phyloP scores from a whole-genome alignment of 2,329 filamentous ascomycete species.

The Cercospora citrullina region DNA sequence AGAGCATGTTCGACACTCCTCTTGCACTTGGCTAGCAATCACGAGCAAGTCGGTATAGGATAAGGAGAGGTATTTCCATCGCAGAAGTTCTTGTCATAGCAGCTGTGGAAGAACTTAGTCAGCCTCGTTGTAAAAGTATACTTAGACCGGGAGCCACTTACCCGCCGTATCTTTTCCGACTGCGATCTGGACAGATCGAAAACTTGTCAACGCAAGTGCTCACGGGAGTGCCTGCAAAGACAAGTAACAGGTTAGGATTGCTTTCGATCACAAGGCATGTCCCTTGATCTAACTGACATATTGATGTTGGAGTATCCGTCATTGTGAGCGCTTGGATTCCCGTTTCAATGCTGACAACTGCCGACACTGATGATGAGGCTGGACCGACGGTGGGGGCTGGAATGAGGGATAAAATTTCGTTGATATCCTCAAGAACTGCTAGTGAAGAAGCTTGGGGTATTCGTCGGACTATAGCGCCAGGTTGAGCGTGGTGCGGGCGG shows the following conservation, averaged over 20 bases:
- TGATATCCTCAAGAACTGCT: background rate
- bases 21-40: background rate
- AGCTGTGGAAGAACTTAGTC: slow-evolving; percentile 12
- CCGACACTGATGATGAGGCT: background rate
- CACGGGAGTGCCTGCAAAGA: slow-evolving; percentile 14
- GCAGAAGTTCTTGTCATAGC: slow-evolving; percentile 30
- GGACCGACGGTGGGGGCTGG: background rate
- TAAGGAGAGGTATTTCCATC: slow-evolving; percentile 23
- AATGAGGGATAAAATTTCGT: background rate
- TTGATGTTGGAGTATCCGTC: background rate
- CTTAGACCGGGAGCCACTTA: slow-evolving; percentile 8
- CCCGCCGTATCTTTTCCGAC: slow-evolving; percentile 25
- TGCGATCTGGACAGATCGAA: slow-evolving; percentile 1
- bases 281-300: background rate
- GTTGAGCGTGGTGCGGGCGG: background rate
- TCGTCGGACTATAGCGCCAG: background rate
- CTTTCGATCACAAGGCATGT: background rate
- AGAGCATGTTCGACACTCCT: background rate
- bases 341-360: background rate
- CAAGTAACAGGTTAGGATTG: background rate
- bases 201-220: slow-evolving; percentile 25
- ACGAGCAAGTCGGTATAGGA: slow-evolving; percentile 19
- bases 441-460: background rate
- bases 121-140: background rate
- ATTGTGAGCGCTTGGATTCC: background rate